Evolutionary conservation across 768 basidiomycete genomes (phyloP), one percentile per base, ranked within the genome.

Genomic region (Boletus sp.): DNA sequence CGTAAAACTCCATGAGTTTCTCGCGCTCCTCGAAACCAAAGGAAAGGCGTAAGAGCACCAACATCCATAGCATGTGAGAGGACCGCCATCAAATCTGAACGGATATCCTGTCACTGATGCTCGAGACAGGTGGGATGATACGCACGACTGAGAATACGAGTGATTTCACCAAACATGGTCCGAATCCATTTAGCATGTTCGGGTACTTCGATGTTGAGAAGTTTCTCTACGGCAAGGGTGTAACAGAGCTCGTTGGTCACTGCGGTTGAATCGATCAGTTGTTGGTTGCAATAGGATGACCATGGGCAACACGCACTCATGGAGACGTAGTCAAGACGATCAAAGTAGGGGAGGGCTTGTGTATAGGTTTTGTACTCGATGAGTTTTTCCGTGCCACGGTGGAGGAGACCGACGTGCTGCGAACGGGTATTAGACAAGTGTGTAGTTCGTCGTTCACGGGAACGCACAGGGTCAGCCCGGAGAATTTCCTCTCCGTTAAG

Each of bases 1-100:
- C 96, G 73, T 99, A 99, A 76, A 98, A 99, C 71, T 99, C 96
- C 96, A 98, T 98, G 61, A 98, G 85, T 80, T 99, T 99, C 78
- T 98, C 96, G 54, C 96, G 93, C 75, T 99, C 96, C 75, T 98
- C 96, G 80, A 98, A 98, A 65, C 96, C 96, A 99, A 32, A 99
- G 80, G 87, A 98, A 99, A 37, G 96, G 96, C 2, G 96, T 99
- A 10, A 99, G 84, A 56, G 93, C 96, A 71, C 96, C 96, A 60
- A 99, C 96, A 68, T 99, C 94, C 91, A 94, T 94, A 51, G 91
- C 88, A 73, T 95, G 93, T 2, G 95, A 92, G 41, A 99, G 83
- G 58, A 98, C 82, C 58, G 96, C 96, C 96, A 99, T 99, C 57
- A 98, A 78, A 70, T 99, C 90, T 92, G 59, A 14, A 29, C 11